Evolutionary conservation across 305 asterid species (phyloP).

Genomic region (Plantago lanceolata): DNA sequence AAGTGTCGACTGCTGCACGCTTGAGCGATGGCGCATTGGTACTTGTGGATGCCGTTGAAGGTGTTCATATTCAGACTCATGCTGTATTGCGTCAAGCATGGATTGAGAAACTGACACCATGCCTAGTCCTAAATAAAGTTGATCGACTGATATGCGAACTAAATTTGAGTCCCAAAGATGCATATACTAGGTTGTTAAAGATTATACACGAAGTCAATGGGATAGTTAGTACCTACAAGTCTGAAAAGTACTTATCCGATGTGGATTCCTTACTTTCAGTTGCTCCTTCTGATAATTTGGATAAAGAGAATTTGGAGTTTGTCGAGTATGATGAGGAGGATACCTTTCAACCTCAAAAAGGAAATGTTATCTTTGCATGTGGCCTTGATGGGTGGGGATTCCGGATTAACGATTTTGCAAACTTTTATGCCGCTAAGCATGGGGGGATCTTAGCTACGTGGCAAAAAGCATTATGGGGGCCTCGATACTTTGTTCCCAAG

Average conservation of each 20-base stretch:
- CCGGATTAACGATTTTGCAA: conserved; percentile 57
- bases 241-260: conserved; percentile 87
- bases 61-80: conserved; percentile 95
- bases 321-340: conserved; percentile 92
- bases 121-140: conserved; percentile 79
- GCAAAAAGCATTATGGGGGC: conserved; percentile 88
- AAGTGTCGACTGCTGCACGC: conserved; percentile 94
- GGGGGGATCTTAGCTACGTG: conserved; percentile 60
- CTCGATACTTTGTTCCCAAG: conserved; percentile 59
- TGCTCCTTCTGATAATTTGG: conserved; percentile 42
- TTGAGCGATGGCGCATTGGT: conserved; percentile 92
- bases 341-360: conserved; percentile 91
- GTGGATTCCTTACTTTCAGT: conserved; percentile 77
- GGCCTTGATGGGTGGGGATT: conserved; percentile 99
- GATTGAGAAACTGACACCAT: conserved; percentile 85
- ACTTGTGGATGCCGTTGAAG: conserved; percentile 92
- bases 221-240: conserved; percentile 74
- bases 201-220: conserved; percentile 89
- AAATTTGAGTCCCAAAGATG: conserved; percentile 81
- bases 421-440: conserved; percentile 67
- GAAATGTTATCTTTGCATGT: conserved; percentile 88
- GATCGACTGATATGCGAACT: conserved; percentile 76
- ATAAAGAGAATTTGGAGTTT: conserved; percentile 46
- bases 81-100: conserved; percentile 92
- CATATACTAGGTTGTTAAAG: conserved; percentile 64